Evolutionary conservation across 257 asterid species (phyloP), one percentile per base, ranked within the genome.

Genomic region (Solanum tarapatanum): DNA sequence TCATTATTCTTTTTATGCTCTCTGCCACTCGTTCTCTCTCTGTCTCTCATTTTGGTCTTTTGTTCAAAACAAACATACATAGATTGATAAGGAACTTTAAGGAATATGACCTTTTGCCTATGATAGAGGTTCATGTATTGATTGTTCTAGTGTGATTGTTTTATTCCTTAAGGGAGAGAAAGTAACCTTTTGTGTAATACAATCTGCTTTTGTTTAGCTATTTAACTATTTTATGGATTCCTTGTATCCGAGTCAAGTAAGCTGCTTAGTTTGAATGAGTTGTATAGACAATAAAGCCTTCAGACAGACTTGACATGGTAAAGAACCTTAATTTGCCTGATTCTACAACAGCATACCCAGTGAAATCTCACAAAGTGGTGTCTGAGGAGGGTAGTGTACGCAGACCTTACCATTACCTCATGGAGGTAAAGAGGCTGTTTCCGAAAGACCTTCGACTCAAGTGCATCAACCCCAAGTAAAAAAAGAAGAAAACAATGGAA

Each of bases 1-100:
- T 80, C 85, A 51, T 84, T 33, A 87, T 88, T 17, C 79, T 64
- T 70, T 33, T 88, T 90, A 28, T 37, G 82, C 32, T 51, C 72
- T 80, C 87, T 83, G 76, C 76, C 39, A 23, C 73, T 75, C 30
- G 51, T 79, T 74, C 73, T 26, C 64, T 43, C 85, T 45, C 66
- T 7, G 3, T 41, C 28, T 48, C 69, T 82, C 28, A 17, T 19
- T 80, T 45, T 28, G 32, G 7, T 30, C 62, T 79, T 24, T 16
- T 28, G 17, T 28, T 45, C 23, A 48, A 45, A 45, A 48, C 37
- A 2, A 28, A 82, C 28, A 2, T 48, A 45, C 69, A 16, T 82
- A 48, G 66, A 16, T 28, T 28, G 85, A 28, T 48, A 19, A 16
- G 41, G 66, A 45, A 80, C 37, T 45, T 79, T 17, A 41, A 41